These are phyloP conservation scores for Schizochytrium sp. DNA, from an alignment of 108 stramenopile genomes.

Conservation along the genomic window DNA sequence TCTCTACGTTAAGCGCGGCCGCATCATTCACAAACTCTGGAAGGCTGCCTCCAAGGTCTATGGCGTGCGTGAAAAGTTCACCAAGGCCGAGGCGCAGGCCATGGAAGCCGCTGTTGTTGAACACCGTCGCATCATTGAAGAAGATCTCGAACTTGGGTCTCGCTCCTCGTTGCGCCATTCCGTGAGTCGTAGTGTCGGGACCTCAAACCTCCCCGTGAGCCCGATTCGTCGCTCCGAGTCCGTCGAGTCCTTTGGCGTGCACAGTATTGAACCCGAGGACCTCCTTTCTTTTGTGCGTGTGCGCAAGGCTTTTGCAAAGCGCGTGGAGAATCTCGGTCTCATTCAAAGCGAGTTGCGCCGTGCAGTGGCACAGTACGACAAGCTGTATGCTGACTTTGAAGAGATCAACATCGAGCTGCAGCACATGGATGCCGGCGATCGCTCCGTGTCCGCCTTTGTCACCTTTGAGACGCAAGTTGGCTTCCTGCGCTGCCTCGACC, in stretches of 20 bases:
- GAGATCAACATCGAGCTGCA: neutral
- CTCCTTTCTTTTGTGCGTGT: neutral
- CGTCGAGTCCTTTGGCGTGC: neutral
- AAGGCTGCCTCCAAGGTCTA: constrained; percentile 3
- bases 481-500: neutral
- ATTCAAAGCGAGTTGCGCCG: neutral
- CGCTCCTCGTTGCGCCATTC: neutral
- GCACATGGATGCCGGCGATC: neutral
- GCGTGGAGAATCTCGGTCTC: neutral
- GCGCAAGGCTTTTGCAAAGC: neutral
- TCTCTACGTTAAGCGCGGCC: neutral
- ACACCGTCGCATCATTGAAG: neutral
- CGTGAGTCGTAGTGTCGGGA: neutral
- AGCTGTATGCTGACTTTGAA: neutral
- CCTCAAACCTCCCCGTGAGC: neutral
- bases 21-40: constrained; percentile 12
- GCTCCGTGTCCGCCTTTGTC: neutral
- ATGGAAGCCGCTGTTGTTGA: neutral
- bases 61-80: neutral
- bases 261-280: neutral
- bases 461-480: constrained; percentile 1
- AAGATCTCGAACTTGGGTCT: neutral
- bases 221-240: neutral
- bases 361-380: neutral
- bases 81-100: neutral